These are phyloP conservation scores for Endogone sp. DNA, from an alignment of 192 early-diverging fungal species.

Conservation along the genomic window DNA sequence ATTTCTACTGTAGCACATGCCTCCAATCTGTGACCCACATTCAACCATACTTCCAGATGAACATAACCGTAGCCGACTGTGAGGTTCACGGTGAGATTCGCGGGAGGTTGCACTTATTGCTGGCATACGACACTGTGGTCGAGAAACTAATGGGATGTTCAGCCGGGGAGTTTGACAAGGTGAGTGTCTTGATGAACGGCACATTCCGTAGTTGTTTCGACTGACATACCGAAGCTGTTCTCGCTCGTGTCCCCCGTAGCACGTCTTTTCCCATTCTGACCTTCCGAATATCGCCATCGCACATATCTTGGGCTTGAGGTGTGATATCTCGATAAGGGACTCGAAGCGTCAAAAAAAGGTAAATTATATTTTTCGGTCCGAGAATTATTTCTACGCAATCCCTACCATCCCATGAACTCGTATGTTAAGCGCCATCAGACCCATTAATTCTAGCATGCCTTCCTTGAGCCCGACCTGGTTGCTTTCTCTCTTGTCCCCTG, in stretches of 20 bases:
- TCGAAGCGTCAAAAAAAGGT: background rate
- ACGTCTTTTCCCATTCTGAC: background rate
- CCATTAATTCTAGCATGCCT: background rate
- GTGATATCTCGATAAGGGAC: conserved; percentile 1
- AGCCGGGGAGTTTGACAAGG: conserved; percentile 8
- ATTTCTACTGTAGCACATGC: conserved; percentile 8
- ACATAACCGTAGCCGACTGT: conserved; percentile 7
- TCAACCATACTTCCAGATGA: background rate
- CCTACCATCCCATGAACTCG: background rate
- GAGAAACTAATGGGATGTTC: conserved; percentile 5
- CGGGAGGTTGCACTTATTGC: background rate
- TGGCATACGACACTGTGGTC: conserved; percentile 7
- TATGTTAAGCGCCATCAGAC: background rate
- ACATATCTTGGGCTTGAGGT: background rate
- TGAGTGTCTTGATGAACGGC: background rate
- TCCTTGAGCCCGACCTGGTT: conserved; percentile 7
- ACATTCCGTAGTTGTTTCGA: background rate
- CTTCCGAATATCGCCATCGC: background rate
- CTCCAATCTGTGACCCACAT: background rate
- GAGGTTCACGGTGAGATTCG: background rate
- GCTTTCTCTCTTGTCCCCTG: background rate
- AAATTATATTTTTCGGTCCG: background rate
- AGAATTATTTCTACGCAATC: no score
- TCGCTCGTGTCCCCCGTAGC: background rate
- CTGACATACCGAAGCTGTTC: no score